Evolutionary conservation across 768 basidiomycete species (phyloP), one percentile per base, ranked within the genome.

Genomic region (Amanita molliuscula): DNA sequence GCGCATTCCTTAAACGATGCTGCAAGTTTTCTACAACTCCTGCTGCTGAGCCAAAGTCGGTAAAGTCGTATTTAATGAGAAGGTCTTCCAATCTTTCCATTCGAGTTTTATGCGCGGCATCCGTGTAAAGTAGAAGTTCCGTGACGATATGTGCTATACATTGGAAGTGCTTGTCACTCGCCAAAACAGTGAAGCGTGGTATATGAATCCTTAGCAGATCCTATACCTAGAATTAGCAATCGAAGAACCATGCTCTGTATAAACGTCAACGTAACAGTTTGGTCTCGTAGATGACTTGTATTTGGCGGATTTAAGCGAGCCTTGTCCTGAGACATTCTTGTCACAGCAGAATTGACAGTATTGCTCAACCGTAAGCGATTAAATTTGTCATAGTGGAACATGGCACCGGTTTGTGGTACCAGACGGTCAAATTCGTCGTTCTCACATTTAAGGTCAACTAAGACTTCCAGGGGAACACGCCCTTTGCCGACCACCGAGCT

Each of bases 381-480:
- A 71, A 95, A 95, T 62, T 89, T 92, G 73, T 97, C 94, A 61
- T 93, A 91, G 42, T 82, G 85, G 53, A 95, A 79, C 3, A 76
- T 81, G 0, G 87, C 88, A 51, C 88, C 81, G 0, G 93, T 90
- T 63, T 90, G 88, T 2, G 90, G 87, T 5, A 97, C 87, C 34
- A 98, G 74, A 2, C 91, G 84, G 58, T 95, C 90, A 62, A 95
- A 95, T 44, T 80, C 80, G 43, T 73, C 71, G 53, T 81, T 85
- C 65, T 93, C 88, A 59, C 86, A 87, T 40, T 83, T 78, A 46
- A 82, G 75, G 66, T 97, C 92, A 50, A 95, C 79, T 46, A 94
- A 65, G 36, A 93, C 86, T 66, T 98, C 94, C 20, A 93, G 72
- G n/a, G 94, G 94, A 23, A 98, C 80, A 49, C 73, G 75, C 11